Base-by-base conservation (phyloP, 371 early-diverging fungal genomes). In the Mucor plumbeus region DNA sequence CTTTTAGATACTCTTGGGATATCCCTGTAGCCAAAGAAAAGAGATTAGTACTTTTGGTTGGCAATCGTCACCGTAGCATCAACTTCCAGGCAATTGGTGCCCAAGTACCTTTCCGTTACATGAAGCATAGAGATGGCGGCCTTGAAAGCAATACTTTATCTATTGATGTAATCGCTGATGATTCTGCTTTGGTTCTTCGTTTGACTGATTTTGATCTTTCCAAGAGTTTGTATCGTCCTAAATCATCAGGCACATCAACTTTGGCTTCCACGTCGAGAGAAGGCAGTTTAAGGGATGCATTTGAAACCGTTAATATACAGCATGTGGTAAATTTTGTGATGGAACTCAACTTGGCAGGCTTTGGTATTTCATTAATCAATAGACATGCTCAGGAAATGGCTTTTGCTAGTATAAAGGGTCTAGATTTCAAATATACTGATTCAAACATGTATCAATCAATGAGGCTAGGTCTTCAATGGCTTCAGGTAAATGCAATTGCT, bases 1-100 rank as follows among this genome's bases (percentile, higher is more conserved):
- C 86, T 6, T 74, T 90, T 68, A 80, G 86, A 10, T 99, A 97
- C 61, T 92, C 99, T 0, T 98, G 97, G 97, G 98, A 98, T 74
- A 82, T 89, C 64, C 99, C 99, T 3, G 85, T 92, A 8, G 78
- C 87, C 1, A 76, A 82, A 38, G 84, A 88, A 11, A 96, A 94
- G 72, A 74, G 83, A 1, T 69, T 97, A 31, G 85, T 90, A 10
- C 54, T 97, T 21, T 73, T 76, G 35, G 90, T 93, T 1, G 88
- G 87, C 44, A 91, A 90, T n/a, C 74, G 79, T 10, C 88, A 90
- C 43, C 87, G 95, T 13, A 82, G 85, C 13, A 86, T 97, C 61
- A 93, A 94, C 47, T 73, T 97, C 44, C 89, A 92, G 68, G 96
- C 97, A 60, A 95, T 99, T 64, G 99, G 98, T 21, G 85, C 91